These are phyloP conservation scores for Penicillium simplicissimum DNA, from an alignment of 495 filamentous ascomycete genomes.

Conservation along the genomic window DNA sequence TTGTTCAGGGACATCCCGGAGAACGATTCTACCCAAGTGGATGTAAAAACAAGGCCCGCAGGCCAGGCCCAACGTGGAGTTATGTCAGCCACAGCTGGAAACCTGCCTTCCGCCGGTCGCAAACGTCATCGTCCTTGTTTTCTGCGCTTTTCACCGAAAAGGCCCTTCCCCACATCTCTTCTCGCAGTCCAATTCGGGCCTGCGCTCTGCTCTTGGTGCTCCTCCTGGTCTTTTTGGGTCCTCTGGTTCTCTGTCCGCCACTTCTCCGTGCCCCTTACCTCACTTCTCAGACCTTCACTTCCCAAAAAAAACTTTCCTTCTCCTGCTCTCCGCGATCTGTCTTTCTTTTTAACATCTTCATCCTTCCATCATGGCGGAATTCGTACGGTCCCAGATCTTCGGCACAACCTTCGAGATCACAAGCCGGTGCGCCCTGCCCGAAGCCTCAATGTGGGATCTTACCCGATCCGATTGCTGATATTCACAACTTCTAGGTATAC, in stretches of 20 bases:
- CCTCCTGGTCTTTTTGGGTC: not conserved
- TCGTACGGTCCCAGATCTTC: constrained; percentile 98
- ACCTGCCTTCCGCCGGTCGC: constrained; percentile 26
- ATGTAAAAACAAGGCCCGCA: not conserved
- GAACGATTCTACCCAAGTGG: not conserved
- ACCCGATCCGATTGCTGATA: constrained; percentile 13
- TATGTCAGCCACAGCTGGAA: constrained; percentile 28
- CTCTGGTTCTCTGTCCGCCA: constrained; percentile 3
- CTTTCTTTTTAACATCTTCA: constrained; percentile 8
- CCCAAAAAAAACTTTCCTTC: constrained; percentile 2
- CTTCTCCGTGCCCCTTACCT: constrained; percentile 23
- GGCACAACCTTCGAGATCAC: constrained; percentile 99
- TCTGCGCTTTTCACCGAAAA: constrained; percentile 31
- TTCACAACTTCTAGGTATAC: constrained; percentile 68
- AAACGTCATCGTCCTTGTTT: constrained; percentile 46
- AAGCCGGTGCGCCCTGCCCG: constrained; percentile 70
- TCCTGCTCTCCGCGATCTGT: not conserved
- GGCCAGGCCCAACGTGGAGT: constrained; percentile 1
- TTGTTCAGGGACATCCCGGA: not conserved
- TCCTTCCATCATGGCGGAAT: constrained; percentile 77
- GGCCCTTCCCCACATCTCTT: constrained; percentile 41
- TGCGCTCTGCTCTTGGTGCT: not conserved
- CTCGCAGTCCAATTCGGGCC: constrained; percentile 15
- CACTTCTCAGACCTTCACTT: not conserved
- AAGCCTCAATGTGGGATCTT: not conserved